phyloP scores from a whole-genome alignment of 1,284 basidiomycete genomes.

The Microbotryum intermedium region DNA sequence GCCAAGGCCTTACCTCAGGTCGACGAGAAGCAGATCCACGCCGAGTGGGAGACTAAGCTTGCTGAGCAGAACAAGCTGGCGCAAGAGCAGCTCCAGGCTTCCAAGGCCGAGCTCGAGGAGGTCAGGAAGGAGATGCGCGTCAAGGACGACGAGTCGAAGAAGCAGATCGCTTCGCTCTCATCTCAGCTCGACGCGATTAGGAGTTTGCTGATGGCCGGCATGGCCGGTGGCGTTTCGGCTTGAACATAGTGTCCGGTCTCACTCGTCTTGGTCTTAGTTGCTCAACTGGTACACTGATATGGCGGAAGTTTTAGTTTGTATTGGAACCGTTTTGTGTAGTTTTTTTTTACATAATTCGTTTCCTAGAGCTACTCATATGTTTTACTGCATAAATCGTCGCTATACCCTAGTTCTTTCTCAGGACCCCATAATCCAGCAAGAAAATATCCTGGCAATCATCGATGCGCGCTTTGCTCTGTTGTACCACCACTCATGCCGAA shows the following conservation, averaged over 20 bases:
- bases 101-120: constrained; percentile 12
- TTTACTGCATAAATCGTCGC: no score
- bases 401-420: no score
- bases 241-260: background rate
- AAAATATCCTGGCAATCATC: no score
- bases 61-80: background rate
- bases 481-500: no score
- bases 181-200: background rate
- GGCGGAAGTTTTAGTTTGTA: no score
- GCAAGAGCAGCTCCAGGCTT: constrained; percentile 5
- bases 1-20: background rate
- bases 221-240: background rate
- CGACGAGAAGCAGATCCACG: background rate
- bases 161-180: background rate
- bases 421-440: no score
- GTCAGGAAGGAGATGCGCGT: background rate
- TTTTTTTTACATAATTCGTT: no score
- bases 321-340: no score
- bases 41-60: background rate
- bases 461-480: no score
- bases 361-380: no score
- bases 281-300: no score
- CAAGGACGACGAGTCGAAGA: no score
- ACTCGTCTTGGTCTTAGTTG: background rate
- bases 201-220: background rate